Conservation (phyloP, 1,139 yeast species). For the Yamadazyma buinensis region DNA sequence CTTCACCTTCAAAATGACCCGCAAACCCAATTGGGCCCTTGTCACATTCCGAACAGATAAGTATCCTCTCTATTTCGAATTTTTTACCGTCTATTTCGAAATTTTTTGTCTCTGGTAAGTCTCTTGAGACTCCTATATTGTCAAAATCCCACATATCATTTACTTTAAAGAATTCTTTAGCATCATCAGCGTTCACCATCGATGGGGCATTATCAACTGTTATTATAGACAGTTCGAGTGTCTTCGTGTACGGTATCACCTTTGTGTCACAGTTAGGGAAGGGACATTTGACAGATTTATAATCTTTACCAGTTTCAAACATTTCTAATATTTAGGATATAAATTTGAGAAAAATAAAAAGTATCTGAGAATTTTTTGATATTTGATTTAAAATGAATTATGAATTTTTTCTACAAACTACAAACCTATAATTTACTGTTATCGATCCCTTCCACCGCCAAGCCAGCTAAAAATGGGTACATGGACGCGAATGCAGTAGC, state of each 20-base stretch:
- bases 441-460: slow-evolving; percentile 22
- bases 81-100: slow-evolving; percentile 14
- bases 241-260: slow-evolving; percentile 26
- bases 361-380: too few relatives aligned
- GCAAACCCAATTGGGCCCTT: slow-evolving; percentile 73
- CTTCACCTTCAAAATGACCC: slow-evolving; percentile 31
- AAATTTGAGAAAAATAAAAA: too few relatives aligned
- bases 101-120: slow-evolving; percentile 21
- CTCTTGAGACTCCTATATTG: slow-evolving; percentile 67
- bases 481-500: slow-evolving; percentile 45
- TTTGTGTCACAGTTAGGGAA: slow-evolving; percentile 33
- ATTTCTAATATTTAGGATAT: too few relatives aligned
- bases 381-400: too few relatives aligned
- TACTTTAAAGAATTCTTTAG: slow-evolving; percentile 32
- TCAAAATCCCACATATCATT: slow-evolving; percentile 74
- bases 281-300: slow-evolving; percentile 24
- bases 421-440: neutral
- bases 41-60: slow-evolving; percentile 73
- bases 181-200: slow-evolving; percentile 22
- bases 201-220: slow-evolving; percentile 25
- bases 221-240: slow-evolving; percentile 11
- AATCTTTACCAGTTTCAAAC: slow-evolving; percentile 3
- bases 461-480: slow-evolving; percentile 43
- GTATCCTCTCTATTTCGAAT: slow-evolving; percentile 42
- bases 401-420: neutral